Percentiles rank a stretch among this genome's conserved stretches.
phyloP scores from a whole-genome alignment of 2,329 filamentous ascomycete species.

The Colletotrichum cereale region DNA sequence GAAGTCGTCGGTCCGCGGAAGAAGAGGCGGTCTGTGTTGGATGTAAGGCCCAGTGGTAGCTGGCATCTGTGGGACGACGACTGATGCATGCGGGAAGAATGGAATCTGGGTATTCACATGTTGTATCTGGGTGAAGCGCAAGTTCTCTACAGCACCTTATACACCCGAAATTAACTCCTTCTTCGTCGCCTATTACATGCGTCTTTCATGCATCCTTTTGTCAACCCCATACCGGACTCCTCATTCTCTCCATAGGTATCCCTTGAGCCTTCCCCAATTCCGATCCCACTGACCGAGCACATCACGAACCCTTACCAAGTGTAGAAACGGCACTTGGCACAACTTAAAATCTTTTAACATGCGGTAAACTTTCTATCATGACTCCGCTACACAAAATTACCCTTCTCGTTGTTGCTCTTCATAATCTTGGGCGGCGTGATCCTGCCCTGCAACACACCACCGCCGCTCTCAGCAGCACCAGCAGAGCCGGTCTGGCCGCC shows the following conservation, averaged over 20 bases:
- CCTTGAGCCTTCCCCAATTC: no score
- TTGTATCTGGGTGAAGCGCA: neutral
- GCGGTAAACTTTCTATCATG: fast-evolving
- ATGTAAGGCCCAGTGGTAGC: slow-evolving; percentile 34
- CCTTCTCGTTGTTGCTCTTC: slow-evolving; percentile 20
- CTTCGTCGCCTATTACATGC: neutral
- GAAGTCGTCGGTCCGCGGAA: slow-evolving; percentile 29
- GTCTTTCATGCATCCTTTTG: neutral
- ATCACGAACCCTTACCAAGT: neutral
- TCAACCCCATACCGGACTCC: neutral
- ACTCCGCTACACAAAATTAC: neutral
- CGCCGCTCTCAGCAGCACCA: slow-evolving; percentile 4
- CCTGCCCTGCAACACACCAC: slow-evolving; percentile 10
- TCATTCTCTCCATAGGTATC: neutral
- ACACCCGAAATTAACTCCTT: slow-evolving; percentile 1
- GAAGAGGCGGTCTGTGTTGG: slow-evolving; percentile 22
- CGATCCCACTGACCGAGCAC: neutral
- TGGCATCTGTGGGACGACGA: slow-evolving; percentile 38
- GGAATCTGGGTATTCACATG: neutral
- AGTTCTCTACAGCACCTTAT: slow-evolving; percentile 4
- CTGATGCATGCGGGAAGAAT: neutral
- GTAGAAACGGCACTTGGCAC: neutral
- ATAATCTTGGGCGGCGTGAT: neutral
- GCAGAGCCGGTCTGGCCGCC: neutral
- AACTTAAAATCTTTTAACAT: slow-evolving; percentile 10